Evolutionary conservation across 2,329 filamentous ascomycete species (phyloP), one percentile per base, ranked within the genome.

Genomic region (Lasiodiplodia citricola): DNA sequence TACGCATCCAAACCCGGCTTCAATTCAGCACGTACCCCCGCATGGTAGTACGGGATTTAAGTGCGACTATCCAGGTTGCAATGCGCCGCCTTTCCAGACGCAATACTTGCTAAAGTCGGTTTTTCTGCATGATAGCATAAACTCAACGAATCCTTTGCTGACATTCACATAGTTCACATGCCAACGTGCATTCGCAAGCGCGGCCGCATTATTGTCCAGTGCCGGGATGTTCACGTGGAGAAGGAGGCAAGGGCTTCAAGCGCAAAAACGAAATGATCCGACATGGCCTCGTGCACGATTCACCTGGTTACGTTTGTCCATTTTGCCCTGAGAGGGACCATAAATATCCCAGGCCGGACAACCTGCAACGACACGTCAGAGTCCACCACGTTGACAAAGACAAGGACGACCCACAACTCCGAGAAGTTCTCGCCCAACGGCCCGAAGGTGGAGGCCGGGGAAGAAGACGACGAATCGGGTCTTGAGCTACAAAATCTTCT

Each of bases 321-420:
- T 98, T 97, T 77, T 99, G 96, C 79, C 92, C 93, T 1, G 94
- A 97, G 75, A 87, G 94, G 72, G 94, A 97, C 78, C 95, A 97
- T 79, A 94, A 92, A 77, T 98, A 98, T 78, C 96, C 96, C 5
- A 87, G 96, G 73, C 96, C 96, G 41, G 96, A 99, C 79, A 98
- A 98, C 83, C 83, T 99, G 68, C 95, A 97, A 83, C 90, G 95
- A 79, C 96, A 99, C 80, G 96, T 98, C 41, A 89, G 93, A 67
- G 93, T 96, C 52, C 95, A 98, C 78, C 96, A 98, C 78, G 83
- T 90, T 50, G 94, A 98, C 76, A 96, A 93, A 78, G 90, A 92
- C 77, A 95, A 94, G 79, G 94, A 97, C 73, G 95, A 98, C 75
- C 89, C 92, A 0, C 80, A 86, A 67, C 83, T 99, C 51, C 87